Evolutionary conservation across 495 filamentous ascomycete genomes (phyloP).

Genomic region (Trypethelium eluteriae): DNA sequence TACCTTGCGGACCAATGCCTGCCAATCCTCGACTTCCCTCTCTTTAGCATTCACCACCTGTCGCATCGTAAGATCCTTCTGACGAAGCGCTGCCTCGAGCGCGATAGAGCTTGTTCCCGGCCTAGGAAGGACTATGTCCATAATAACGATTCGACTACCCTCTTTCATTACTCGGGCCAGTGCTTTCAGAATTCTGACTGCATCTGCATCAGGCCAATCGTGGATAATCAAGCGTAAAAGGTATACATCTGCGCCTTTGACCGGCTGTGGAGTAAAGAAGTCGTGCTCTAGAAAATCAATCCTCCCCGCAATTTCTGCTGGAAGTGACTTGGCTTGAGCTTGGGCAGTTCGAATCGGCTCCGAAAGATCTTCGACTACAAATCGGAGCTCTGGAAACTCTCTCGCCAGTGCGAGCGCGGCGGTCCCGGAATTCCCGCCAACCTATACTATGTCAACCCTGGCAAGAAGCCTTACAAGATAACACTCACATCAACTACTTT

Average conservation of each 20-base stretch:
- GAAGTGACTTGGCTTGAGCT: neutral
- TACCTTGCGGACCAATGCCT: slow-evolving; percentile 9
- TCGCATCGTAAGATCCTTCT: slow-evolving; percentile 12
- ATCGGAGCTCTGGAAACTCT: slow-evolving; percentile 12
- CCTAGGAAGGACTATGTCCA: slow-evolving; percentile 12
- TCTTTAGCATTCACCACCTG: slow-evolving; percentile 11
- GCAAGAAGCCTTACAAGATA: neutral
- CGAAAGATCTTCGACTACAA: slow-evolving; percentile 19
- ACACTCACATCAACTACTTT: neutral
- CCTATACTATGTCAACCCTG: neutral
- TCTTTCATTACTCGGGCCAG: slow-evolving; percentile 30
- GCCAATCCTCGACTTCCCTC: slow-evolving; percentile 35
- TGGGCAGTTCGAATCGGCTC: neutral
- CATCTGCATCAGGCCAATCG: slow-evolving; percentile 43
- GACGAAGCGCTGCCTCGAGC: neutral
- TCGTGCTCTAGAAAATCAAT: slow-evolving; percentile 43
- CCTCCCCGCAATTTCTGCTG: slow-evolving; percentile 27
- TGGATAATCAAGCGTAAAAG: slow-evolving; percentile 50
- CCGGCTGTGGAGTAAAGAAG: slow-evolving; percentile 44
- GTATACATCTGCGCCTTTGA: slow-evolving; percentile 47
- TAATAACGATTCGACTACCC: slow-evolving; percentile 10
- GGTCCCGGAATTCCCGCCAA: neutral
- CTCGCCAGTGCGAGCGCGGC: slow-evolving; percentile 10
- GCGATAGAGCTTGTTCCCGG: neutral
- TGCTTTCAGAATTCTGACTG: slow-evolving; percentile 38